Conservation (phyloP, 2,329 filamentous ascomycete species). For the Macroventuria anomochaeta region DNA sequence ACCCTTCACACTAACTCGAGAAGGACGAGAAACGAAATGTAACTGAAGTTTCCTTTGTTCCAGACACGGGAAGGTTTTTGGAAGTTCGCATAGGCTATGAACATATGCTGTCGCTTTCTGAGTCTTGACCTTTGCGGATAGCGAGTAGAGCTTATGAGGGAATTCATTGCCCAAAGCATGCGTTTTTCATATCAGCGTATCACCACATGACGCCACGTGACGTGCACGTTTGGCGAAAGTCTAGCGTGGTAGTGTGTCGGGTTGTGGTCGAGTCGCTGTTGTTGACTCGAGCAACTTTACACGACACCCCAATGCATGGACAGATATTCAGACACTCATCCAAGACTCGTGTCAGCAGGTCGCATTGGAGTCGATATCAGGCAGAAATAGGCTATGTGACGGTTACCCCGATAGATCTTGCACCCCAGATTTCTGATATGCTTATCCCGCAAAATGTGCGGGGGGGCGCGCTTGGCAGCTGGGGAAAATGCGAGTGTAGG, state of each 20-base stretch:
- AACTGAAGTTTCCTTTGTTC: too few species aligned
- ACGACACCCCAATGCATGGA: background rate
- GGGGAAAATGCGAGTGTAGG: background rate
- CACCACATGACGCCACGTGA: background rate
- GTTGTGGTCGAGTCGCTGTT: background rate
- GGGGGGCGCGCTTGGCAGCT: slow-evolving; percentile 10
- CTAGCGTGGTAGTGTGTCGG: background rate
- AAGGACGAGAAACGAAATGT: too few species aligned
- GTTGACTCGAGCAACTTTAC: background rate
- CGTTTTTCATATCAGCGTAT: background rate
- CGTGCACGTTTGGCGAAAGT: background rate
- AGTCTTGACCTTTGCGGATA: too few species aligned
- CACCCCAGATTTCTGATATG: background rate
- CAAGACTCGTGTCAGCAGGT: background rate
- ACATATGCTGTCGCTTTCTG: too few species aligned
- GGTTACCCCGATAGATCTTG: background rate
- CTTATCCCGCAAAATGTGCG: slow-evolving; percentile 6
- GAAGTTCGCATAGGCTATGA: too few species aligned
- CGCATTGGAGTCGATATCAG: background rate
- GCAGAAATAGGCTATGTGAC: slow-evolving; percentile 4
- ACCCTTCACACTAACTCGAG: too few species aligned
- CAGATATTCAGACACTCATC: too few species aligned
- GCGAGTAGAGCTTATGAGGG: too few species aligned
- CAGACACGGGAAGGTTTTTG: too few species aligned
- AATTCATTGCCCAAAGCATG: too few species aligned